phyloP scores from a whole-genome alignment of 2,329 filamentous ascomycete genomes.

The Botrytis medusae region DNA sequence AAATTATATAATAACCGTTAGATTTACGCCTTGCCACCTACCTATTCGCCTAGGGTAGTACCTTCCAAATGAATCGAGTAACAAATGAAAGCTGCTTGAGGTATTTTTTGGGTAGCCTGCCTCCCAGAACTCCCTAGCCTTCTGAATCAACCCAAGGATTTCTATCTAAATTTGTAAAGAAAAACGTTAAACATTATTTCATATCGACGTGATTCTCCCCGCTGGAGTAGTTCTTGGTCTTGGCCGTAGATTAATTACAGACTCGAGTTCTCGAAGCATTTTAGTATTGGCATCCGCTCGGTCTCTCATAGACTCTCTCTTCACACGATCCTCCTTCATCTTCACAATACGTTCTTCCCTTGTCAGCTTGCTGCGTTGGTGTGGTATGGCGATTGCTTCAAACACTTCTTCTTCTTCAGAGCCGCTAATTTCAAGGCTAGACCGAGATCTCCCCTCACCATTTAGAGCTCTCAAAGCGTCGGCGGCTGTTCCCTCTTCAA shows the following conservation, averaged over 20 bases:
- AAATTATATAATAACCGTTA: not conserved
- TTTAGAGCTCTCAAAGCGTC: constrained; percentile 78
- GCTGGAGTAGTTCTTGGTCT: constrained; percentile 34
- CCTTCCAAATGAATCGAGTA: not conserved
- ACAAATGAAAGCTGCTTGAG: constrained; percentile 20
- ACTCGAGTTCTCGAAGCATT: constrained; percentile 92
- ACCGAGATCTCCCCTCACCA: constrained; percentile 60
- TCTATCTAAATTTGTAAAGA: constrained; percentile 16
- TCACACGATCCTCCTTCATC: constrained; percentile 82
- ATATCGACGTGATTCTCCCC: constrained; percentile 41
- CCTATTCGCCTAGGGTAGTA: not conserved
- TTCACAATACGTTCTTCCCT: constrained; percentile 84
- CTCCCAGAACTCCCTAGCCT: constrained; percentile 12
- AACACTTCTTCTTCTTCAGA: constrained; percentile 78
- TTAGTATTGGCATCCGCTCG: constrained; percentile 78
- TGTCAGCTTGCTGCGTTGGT: constrained; percentile 68
- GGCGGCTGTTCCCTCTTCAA: constrained; percentile 58
- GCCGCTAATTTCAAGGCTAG: constrained; percentile 52
- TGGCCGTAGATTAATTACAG: constrained; percentile 68
- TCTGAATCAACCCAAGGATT: constrained; percentile 8
- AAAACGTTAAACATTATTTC: constrained; percentile 25
- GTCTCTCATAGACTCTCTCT: constrained; percentile 69
- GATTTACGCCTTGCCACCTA: constrained; percentile 7
- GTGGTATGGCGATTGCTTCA: constrained; percentile 79
- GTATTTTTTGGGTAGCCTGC: constrained; percentile 6